Base-by-base conservation (phyloP, 768 basidiomycete species). In the Hydnum rufescens region DNA sequence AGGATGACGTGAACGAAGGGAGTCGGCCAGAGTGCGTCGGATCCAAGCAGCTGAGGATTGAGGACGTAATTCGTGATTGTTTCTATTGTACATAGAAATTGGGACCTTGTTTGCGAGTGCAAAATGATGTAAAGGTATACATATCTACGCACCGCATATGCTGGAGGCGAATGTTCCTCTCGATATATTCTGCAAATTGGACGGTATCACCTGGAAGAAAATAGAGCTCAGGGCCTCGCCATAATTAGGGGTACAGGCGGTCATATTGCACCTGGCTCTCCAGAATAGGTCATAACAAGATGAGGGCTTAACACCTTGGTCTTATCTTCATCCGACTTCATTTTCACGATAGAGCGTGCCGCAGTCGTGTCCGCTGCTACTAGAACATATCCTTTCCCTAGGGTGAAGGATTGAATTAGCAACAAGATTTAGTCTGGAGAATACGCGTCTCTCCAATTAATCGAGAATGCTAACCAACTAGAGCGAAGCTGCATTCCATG, bases 311-410 rank as follows among this genome's bases (percentile, higher is more conserved):
- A 73, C 23, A 75, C 72, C 66, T 90, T 89, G 71, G 93, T 87
- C 71, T 97, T 96, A 73, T 97, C 92, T 68, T 87, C 85, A 67
- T 95, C 89, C 32, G 73, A 64, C 71, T 97, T 95, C 89, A 97
- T 95, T 69, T 90, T 93, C 63, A 97, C 80, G 66, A 99, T 87
- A 30, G 89, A 95, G 59, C 87, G 75, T 3, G 82, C 78, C 4
- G 89, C 78, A 13, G 80, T 85, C 4, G 82, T 88, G 67, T 97
- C 93, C 5, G 90, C 79, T 2, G 92, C 89, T 59, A 99, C 68
- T 57, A 99, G 75, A 53, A 88, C 82, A 67, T 88, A 99, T 61
- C 80, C 92, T 64, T 95, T 93, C 49, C 92, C 92, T 36, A n/a
- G n/a, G n/a, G n/a, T n/a, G n/a, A n/a, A n/a, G n/a, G n/a, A n/a